These are phyloP conservation scores for Fraxinus greggii DNA, from an alignment of 305 asterid species.

Conservation along the genomic window DNA sequence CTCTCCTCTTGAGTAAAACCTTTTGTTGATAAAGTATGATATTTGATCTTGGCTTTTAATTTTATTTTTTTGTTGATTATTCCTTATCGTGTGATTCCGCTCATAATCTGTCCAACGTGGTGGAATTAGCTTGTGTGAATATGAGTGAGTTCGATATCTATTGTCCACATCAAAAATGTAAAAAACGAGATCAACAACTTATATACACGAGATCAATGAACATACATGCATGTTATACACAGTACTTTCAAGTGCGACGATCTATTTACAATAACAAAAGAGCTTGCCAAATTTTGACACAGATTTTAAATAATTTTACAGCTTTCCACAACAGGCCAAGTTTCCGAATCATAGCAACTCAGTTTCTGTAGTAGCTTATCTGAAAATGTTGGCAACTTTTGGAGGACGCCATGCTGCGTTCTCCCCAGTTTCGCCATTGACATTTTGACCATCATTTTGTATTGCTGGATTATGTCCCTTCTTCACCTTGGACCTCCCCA, in stretches of 20 bases:
- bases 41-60: background rate
- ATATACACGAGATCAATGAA: background rate
- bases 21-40: background rate
- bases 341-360: constrained; percentile 18
- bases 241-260: background rate
- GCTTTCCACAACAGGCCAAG: background rate
- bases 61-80: background rate
- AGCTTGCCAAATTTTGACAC: background rate
- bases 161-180: background rate
- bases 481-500: constrained; percentile 41
- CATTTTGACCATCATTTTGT: constrained; percentile 38
- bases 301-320: constrained; percentile 19
- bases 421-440: constrained; percentile 39
- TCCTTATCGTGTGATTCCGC: background rate
- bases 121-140: background rate
- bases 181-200: background rate
- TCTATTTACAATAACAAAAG: constrained; percentile 31
- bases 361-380: constrained; percentile 34
- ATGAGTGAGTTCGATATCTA: background rate
- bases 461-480: constrained; percentile 24
- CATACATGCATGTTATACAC: background rate
- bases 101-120: background rate
- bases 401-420: constrained; percentile 68
- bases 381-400: constrained; percentile 63
- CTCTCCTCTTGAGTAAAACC: background rate